A percentile compares a stretch with the other conserved stretches of the same genome.
Conservation (phyloP, 1,284 basidiomycete species). For the Microbotryum lychnidis-dioicae region DNA sequence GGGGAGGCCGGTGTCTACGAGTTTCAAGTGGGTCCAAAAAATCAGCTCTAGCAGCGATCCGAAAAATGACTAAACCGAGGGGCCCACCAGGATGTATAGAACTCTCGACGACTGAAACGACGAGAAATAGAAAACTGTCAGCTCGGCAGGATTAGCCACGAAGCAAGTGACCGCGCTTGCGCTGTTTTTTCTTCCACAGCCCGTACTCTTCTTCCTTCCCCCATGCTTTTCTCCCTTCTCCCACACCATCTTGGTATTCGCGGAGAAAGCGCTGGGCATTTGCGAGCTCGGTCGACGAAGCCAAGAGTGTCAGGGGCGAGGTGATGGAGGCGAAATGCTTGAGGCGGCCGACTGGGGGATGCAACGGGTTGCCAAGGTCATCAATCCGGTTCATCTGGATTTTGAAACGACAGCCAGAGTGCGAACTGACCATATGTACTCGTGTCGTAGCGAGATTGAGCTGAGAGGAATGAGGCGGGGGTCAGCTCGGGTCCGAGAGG, state of each 20-base stretch:
- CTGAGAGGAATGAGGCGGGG: not conserved
- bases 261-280: conserved; percentile 39
- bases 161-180: conserved; percentile 34
- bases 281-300: conserved; percentile 40
- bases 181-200: conserved; percentile 44
- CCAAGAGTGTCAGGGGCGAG: conserved; percentile 48
- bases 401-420: too few relatives aligned
- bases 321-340: conserved; percentile 48
- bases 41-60: not conserved
- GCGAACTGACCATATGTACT: conserved; percentile 28
- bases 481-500: not conserved
- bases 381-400: too few relatives aligned
- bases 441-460: conserved; percentile 25
- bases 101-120: conserved; percentile 33
- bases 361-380: not conserved
- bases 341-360: conserved; percentile 42
- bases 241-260: conserved; percentile 39
- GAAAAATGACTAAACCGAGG: not conserved
- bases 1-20: conserved; percentile 44
- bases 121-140: not conserved
- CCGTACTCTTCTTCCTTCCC: conserved; percentile 38
- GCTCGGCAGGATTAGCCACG: not conserved
- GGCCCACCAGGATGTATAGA: conserved; percentile 32
- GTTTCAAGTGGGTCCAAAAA: too few relatives aligned
- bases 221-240: conserved; percentile 38